Base-by-base conservation (phyloP, 2,329 filamentous ascomycete genomes). In the Beauveria rudraprayagi region DNA sequence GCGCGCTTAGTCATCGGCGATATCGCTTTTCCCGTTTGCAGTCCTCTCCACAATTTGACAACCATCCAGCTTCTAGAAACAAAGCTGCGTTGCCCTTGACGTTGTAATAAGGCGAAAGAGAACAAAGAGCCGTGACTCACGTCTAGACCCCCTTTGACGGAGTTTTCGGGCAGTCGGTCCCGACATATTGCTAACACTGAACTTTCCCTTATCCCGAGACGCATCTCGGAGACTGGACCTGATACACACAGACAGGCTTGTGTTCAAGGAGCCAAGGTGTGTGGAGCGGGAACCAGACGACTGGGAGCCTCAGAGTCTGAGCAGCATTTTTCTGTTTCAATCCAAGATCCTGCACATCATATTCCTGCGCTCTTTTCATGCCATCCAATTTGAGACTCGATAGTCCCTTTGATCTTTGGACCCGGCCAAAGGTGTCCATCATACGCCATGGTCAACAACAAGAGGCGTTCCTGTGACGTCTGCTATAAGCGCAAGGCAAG, bases 401-500 rank as follows among this genome's bases (percentile, higher is more conserved):
- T 37, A 14, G 14, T 24, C 7, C 17, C 22, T 4, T 16, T 11
- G 5, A 3, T 5, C 24, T 16, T 34, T 10, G 5, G 17, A 22
- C 2, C 26, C 17, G 9, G 7, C 17, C 26, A 28, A 17, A 47
- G 9, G n/a, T 26, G 11, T 19, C 43, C n/a, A 47, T 26, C 17
- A 28, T 24, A 24, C 46, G 47, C 8, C 17, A 53, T 56, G 61
- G 60, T 55, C 7, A 62, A 57, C 43, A 64, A 56, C 3, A 46
- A 56, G 48, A 56, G 64, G 43, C 64, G 66, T 60, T 78, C 79
- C 14, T 81, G 78, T 65, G 79, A 81, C 65, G 75, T 78, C 17
- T 81, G 79, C 64, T 77, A 79, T 66, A 75, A 70, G 65, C 70
- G 77, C 66, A 81, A 81, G 77, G 78, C 77, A 71, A 59, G 47